A percentile compares a stretch with the other conserved stretches of the same genome.
phyloP scores from a whole-genome alignment of 2,329 filamentous ascomycete genomes.

The Ambrosiella cleistominuta region DNA sequence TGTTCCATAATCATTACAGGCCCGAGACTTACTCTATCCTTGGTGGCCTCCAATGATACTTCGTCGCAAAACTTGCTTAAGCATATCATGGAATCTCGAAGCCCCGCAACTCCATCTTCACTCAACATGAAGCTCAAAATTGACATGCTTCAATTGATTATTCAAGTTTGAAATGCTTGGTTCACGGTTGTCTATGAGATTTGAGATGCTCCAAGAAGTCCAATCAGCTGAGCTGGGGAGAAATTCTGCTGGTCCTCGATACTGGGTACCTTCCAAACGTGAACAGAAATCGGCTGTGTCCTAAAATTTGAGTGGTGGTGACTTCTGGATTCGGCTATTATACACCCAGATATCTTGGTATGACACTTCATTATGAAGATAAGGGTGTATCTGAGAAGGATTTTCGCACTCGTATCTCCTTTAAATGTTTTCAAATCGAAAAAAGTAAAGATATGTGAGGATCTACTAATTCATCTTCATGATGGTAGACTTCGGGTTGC shows the following conservation, averaged over 20 bases:
- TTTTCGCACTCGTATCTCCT: too few relatives aligned
- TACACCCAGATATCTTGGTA: not conserved
- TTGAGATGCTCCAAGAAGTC: not conserved
- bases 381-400: not conserved
- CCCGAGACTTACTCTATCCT: conserved; percentile 38
- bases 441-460: too few relatives aligned
- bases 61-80: conserved; percentile 66
- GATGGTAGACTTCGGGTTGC: too few relatives aligned
- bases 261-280: not conserved
- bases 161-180: too few relatives aligned
- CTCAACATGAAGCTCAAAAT: conserved; percentile 56
- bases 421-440: too few relatives aligned
- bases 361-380: not conserved
- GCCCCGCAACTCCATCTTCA: conserved; percentile 50
- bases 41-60: conserved; percentile 55
- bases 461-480: too few relatives aligned
- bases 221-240: not conserved
- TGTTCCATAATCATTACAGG: conserved; percentile 16
- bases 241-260: not conserved
- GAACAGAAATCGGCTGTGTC: not conserved
- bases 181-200: not conserved
- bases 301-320: not conserved
- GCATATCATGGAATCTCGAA: conserved; percentile 59
- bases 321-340: not conserved
- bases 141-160: conserved; percentile 26